Conservation (phyloP, 148 eudicot species). For the Rhododendron mucronatum region DNA sequence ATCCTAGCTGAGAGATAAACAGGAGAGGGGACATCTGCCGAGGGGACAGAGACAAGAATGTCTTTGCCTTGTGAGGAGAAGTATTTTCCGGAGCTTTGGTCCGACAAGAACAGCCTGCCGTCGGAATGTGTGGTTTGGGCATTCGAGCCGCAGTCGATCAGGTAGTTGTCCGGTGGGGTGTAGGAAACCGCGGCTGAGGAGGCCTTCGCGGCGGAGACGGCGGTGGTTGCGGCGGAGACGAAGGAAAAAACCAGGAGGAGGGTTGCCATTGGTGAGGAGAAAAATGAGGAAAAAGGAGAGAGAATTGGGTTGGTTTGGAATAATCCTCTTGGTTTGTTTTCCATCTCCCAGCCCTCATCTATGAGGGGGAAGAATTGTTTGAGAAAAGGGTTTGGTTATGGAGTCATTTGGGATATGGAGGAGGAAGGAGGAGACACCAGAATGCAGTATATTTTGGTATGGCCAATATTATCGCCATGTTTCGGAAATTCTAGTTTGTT, state of each 20-base stretch:
- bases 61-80: constrained; percentile 40
- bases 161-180: constrained; percentile 49
- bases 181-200: constrained; percentile 27
- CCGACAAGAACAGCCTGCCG: constrained; percentile 41
- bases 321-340: constrained; percentile 7
- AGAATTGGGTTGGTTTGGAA: not conserved
- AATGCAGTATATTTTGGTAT: not conserved
- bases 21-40: constrained; percentile 37
- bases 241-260: constrained; percentile 24
- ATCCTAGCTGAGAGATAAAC: constrained; percentile 49
- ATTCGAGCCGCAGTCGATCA: constrained; percentile 59
- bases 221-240: not conserved
- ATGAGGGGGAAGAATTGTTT: not conserved
- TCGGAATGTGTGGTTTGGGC: constrained; percentile 38
- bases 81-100: constrained; percentile 37
- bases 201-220: not conserved
- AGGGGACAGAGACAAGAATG: constrained; percentile 30
- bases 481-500: not conserved
- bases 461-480: constrained; percentile 9
- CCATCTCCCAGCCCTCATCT: constrained; percentile 5
- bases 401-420: not conserved
- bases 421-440: not conserved
- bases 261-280: constrained; percentile 10
- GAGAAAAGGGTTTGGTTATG: not conserved
- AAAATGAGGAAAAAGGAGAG: not conserved